Base-by-base conservation (phyloP, 2,329 filamentous ascomycete genomes). In the Paraphoma sp. region DNA sequence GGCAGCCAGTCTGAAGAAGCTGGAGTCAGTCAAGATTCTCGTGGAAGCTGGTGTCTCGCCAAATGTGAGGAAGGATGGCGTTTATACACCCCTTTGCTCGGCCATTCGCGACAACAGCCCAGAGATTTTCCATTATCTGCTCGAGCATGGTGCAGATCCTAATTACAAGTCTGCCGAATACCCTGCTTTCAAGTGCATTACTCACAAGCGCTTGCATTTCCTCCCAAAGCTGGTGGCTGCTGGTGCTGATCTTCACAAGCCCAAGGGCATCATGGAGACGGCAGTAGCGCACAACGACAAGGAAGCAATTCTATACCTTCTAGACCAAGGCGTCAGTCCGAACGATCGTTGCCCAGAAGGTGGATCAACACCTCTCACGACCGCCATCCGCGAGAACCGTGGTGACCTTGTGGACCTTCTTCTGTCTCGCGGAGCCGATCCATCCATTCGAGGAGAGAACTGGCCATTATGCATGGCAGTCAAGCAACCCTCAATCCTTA, bases 401-500 rank as follows among this genome's bases (percentile, higher is more conserved):
- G 68, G 79, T 23, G 86, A 89, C 6, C 79, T 89, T 63, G 82
- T 90, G 18, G 84, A 88, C 40, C 71, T 83, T 10, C 80, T 89
- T 1, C 79, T 89, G 6, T 72, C 78, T 3, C 80, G 84, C 29
- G 87, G 87, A 10, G 87, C 86, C 0, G 85, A 89, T 57, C 85
- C 87, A 4, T 84, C 84, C 52, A 76, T 88, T 16, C 82, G 87
- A 12, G 88, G 88, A 33, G 81, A 89, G 65, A 87, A 90, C 68
- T 91, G 88, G 88, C 89, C 89, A 0, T 80, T 90, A 10, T 87
- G 84, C 71, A 87, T 91, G 84, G 87, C 88, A 0, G 87, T 90
- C 48, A 81, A 80, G 57, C 83, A 86, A 36, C 87, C 89, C 0
- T 71, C 74, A 0, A 83, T 91, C 43, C 81, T 90, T 10, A 81